phyloP scores from a whole-genome alignment of 192 early-diverging fungal genomes.

The Coemansia sp. region DNA sequence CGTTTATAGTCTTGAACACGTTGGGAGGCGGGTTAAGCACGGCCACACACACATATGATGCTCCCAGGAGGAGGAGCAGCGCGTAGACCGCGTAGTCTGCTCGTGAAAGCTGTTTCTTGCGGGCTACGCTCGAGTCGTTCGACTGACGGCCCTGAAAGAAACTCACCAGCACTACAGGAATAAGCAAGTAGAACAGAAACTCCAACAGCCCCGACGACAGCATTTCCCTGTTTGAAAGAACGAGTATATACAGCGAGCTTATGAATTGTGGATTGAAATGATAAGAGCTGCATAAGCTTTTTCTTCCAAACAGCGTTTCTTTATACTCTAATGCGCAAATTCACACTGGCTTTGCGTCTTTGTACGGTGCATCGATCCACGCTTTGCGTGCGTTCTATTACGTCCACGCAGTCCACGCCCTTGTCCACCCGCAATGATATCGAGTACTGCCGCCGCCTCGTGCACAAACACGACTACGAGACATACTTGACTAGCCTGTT shows the following conservation, averaged over 20 bases:
- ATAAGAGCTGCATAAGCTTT: neutral
- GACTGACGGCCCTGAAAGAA: conserved; percentile 27
- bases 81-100: conserved; percentile 32
- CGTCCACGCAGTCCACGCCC: neutral
- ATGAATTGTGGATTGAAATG: neutral
- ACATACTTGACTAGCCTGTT: conserved; percentile 78
- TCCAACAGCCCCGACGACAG: conserved; percentile 33
- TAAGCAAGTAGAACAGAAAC: conserved; percentile 38
- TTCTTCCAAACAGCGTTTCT: neutral
- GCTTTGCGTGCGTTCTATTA: neutral
- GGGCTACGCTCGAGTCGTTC: conserved; percentile 21
- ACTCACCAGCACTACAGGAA: conserved; percentile 35
- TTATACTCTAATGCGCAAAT: conserved; percentile 1
- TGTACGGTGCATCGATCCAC: neutral
- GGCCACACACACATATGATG: conserved; percentile 24
- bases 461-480: conserved; percentile 71
- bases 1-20: conserved; percentile 34
- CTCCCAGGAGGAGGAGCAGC: conserved; percentile 15
- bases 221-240: conserved; percentile 7
- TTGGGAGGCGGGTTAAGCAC: conserved; percentile 24
- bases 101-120: conserved; percentile 16
- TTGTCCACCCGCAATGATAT: conserved; percentile 26
- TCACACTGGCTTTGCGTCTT: neutral
- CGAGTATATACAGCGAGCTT: neutral
- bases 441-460: conserved; percentile 46